Evolutionary conservation across 345 rosid genomes (phyloP), one percentile per base, ranked within the genome.

Genomic region (Streptanthus diversifolius): DNA sequence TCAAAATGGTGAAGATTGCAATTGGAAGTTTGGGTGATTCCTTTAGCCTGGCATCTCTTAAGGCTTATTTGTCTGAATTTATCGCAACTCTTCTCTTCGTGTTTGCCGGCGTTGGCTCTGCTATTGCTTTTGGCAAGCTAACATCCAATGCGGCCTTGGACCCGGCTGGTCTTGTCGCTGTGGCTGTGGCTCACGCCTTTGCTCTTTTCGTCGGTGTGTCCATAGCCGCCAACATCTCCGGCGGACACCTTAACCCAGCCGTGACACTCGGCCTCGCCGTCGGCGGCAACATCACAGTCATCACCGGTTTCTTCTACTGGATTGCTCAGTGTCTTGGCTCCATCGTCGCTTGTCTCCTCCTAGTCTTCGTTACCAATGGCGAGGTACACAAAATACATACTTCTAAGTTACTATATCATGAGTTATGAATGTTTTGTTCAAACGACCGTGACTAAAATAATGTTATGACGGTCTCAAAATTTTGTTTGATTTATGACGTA

Each of bases 51-150:
- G 82, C 82, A 2, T 88, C 96, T 13, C 79, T 93, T 7, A 93
- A 81, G 81, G 69, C 86, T 30, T 93, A 87, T 66, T 74, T 88
- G 8, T 62, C 97, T 9, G 98, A 93, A 80, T 93, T 93, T 82
- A 93, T 90, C 18, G 95, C 97, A 60, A 93, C 98, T 21, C 86
- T 90, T 66, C 85, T 90, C 59, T 93, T 93, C 25, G 97, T 93
- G 17, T 93, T 93, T 18, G 96, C 96, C 11, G 97, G 93, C 8
- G 97, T 90, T 78, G 96, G 98, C 15, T 90, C 98, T 0, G 98
- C 93, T 21, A 76, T 93, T 54, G 93, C 97, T 25, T 93, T 71
- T 74, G 77, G 87, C 83, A 93, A 93, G 82, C 69, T 93, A 12
- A 90, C 98, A 2, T 24, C 88, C 5, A 89, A 83, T 73, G 98